Evolutionary conservation across 2,329 filamentous ascomycete genomes (phyloP), one percentile per base, ranked within the genome.

Genomic region (Nothopassalora personata): DNA sequence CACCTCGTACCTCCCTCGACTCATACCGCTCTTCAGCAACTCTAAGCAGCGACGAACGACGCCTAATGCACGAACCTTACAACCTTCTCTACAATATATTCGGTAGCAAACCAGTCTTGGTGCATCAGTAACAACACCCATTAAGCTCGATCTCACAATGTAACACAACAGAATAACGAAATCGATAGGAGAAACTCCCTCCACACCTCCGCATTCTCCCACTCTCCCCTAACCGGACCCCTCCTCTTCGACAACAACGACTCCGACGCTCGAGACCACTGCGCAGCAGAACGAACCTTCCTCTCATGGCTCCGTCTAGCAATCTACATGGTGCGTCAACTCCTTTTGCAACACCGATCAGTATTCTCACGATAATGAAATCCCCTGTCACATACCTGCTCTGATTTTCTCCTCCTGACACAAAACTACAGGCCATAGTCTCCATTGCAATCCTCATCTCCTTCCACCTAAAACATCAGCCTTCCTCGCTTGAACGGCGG

Each of bases 221-320:
- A 83, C 11, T 81, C 82, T 70, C 89, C 89, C 0, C 73, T 86
- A 45, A 75, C 89, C 43, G 87, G 86, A 0, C 82, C 87, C 0
- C 73, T 92, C 45, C 77, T 92, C 10, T 90, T 92, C 72, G 84
- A 88, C 64, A 92, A 92, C 66, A 83, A 86, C 63, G 82, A 82
- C 62, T 89, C 86, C 56, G 89, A 91, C 71, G 88, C 88, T 56
- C 79, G 89, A 54, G 89, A 92, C 65, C 88, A 91, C 73, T 89
- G 88, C 70, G 89, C 89, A 51, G 91, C 91, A 63, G 89, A 92
- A 74, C 78, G 89, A 73, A 91, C 84, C 0, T 97, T 97, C 71
- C 86, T 97, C 30, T 94, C 93, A 1, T 97, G 94, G 82, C 84
- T 97, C 19, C 86, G 92, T 4, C 83, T 97, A 1, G 87, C 89